These are phyloP conservation scores for Cercis canadensis DNA, from an alignment of 306 rosid species.

Conservation along the genomic window DNA sequence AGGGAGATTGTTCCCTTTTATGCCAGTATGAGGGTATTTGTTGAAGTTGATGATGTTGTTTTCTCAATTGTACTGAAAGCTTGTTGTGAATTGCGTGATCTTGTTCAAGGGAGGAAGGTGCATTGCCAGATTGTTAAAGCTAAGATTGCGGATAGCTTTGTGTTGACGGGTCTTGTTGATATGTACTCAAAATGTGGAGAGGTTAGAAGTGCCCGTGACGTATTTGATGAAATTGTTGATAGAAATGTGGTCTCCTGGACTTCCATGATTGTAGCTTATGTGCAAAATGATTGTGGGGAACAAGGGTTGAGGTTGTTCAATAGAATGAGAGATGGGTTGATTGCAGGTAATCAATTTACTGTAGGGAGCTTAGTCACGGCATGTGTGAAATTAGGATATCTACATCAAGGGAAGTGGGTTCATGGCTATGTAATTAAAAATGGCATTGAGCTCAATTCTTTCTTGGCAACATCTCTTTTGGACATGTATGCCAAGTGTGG, in stretches of 20 bases:
- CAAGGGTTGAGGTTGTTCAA: slow-evolving; percentile 66
- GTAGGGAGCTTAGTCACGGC: slow-evolving; percentile 63
- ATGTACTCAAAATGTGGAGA: slow-evolving; percentile 59
- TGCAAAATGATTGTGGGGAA: slow-evolving; percentile 63
- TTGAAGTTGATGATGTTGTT: slow-evolving; percentile 49
- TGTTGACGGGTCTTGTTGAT: slow-evolving; percentile 60
- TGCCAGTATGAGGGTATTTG: slow-evolving; percentile 43
- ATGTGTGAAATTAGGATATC: slow-evolving; percentile 55
- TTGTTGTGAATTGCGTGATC: slow-evolving; percentile 54
- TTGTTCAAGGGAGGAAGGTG: slow-evolving; percentile 46
- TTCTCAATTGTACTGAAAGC: slow-evolving; percentile 68
- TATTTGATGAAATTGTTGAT: slow-evolving; percentile 61
- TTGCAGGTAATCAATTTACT: slow-evolving; percentile 61
- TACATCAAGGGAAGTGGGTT: slow-evolving; percentile 83
- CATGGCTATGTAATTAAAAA: slow-evolving; percentile 66
- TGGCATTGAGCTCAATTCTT: slow-evolving; percentile 41
- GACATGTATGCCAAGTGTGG: slow-evolving; percentile 77
- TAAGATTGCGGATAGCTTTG: slow-evolving; percentile 52
- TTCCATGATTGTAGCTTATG: slow-evolving; percentile 77
- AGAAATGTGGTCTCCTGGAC: slow-evolving; percentile 74
- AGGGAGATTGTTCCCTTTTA: slow-evolving; percentile 51
- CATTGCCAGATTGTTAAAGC: slow-evolving; percentile 68
- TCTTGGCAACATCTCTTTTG: slow-evolving; percentile 44
- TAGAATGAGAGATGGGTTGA: slow-evolving; percentile 66
- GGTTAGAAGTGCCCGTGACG: slow-evolving; percentile 36